Conservation (phyloP, 1,139 yeast genomes). For the Debaryomyces psychrophilus region DNA sequence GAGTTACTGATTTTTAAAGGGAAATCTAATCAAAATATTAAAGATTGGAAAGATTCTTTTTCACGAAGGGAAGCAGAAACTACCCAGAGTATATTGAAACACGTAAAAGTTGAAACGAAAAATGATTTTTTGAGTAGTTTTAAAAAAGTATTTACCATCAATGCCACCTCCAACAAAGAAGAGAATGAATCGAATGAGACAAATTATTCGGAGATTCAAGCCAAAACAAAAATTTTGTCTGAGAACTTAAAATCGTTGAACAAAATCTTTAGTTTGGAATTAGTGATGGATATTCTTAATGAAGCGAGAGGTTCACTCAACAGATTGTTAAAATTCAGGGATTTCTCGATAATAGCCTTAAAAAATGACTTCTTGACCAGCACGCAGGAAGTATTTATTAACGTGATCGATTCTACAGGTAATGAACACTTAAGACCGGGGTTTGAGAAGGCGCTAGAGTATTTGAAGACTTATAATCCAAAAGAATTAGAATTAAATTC, state of each 20-base stretch:
- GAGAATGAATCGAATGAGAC: constrained; percentile 23
- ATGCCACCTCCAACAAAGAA: constrained; percentile 21
- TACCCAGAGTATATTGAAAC: constrained; percentile 40
- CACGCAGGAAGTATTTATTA: constrained; percentile 65
- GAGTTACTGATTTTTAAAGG: constrained; percentile 38
- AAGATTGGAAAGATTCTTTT: constrained; percentile 39
- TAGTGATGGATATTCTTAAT: constrained; percentile 41
- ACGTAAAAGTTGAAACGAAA: constrained; percentile 46
- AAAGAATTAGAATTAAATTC: constrained; percentile 36
- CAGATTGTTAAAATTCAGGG: constrained; percentile 37
- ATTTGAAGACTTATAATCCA: constrained; percentile 74
- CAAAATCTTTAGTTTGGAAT: constrained; percentile 44
- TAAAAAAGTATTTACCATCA: constrained; percentile 59
- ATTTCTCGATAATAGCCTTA: constrained; percentile 37
- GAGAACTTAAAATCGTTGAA: constrained; percentile 48
- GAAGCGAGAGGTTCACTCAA: constrained; percentile 41
- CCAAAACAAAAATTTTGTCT: constrained; percentile 46
- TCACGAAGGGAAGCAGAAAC: constrained; percentile 46
- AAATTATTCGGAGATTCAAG: constrained; percentile 44
- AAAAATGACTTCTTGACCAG: constrained; percentile 36
- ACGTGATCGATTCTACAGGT: constrained; percentile 66
- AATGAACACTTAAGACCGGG: constrained; percentile 77
- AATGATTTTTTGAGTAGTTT: constrained; percentile 59
- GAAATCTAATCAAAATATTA: constrained; percentile 29
- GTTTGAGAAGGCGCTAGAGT: constrained; percentile 74